phyloP scores from a whole-genome alignment of 106 monocot species.

The Phalaenopsis equestris region DNA sequence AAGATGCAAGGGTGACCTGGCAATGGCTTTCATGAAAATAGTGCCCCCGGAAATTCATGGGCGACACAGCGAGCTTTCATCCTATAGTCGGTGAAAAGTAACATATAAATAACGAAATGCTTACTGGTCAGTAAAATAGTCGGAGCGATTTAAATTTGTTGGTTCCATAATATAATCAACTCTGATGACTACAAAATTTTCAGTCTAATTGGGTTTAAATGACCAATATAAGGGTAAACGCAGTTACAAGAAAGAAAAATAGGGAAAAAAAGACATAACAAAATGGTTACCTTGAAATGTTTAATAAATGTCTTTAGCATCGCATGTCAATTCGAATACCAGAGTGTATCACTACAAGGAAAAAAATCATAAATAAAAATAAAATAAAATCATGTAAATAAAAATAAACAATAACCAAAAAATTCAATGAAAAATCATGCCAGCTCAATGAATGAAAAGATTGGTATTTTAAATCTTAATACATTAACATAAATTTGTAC shows the following conservation, averaged over 20 bases:
- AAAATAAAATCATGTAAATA: background rate
- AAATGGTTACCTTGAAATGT: conserved; percentile 6
- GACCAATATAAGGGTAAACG: background rate
- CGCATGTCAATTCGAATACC: conserved; percentile 1
- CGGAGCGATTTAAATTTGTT: background rate
- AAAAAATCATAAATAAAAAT: background rate
- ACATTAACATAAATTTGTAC: too few species aligned
- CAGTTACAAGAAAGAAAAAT: background rate
- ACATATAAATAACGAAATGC: background rate
- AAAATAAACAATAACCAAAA: background rate
- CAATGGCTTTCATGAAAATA: background rate
- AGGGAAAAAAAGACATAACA: background rate
- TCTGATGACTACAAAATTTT: background rate
- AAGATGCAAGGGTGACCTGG: background rate
- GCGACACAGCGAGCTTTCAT: background rate
- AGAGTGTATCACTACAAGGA: conserved; percentile 2
- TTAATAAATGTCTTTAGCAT: conserved; percentile 3
- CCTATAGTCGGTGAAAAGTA: background rate
- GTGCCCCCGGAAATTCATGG: background rate
- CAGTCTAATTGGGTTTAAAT: background rate
- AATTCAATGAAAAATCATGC: background rate
- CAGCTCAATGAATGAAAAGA: background rate
- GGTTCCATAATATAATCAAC: background rate
- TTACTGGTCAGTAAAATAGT: background rate
- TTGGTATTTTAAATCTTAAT: too few species aligned